Conservation (phyloP, 179 eudicot genomes). For the Silene noctiflora region DNA sequence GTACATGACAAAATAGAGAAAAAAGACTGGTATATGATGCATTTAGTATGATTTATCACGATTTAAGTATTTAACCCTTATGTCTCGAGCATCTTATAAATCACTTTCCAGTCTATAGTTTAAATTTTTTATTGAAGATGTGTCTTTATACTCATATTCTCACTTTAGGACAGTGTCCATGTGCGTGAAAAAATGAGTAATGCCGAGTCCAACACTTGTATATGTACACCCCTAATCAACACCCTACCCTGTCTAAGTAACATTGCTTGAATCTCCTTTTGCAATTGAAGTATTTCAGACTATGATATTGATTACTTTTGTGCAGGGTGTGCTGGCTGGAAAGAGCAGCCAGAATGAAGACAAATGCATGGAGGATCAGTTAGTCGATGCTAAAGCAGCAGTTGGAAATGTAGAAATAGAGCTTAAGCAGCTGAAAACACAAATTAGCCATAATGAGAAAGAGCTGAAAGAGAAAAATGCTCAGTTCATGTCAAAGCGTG, state of each 20-base stretch:
- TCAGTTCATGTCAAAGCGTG: conserved; percentile 61
- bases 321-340: conserved; percentile 89
- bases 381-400: conserved; percentile 85
- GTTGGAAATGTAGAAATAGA: conserved; percentile 88
- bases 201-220: not conserved
- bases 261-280: not conserved
- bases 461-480: conserved; percentile 76
- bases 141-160: not conserved
- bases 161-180: not conserved
- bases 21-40: not conserved
- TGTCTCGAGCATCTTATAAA: not conserved
- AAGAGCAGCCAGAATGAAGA: conserved; percentile 90
- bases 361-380: conserved; percentile 94
- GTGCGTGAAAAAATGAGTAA: not conserved
- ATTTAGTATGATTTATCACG: not conserved
- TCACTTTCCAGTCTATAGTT: not conserved
- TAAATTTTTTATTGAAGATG: not conserved
- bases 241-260: not conserved
- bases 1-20: not conserved
- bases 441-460: conserved; percentile 70
- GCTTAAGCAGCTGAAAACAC: conserved; percentile 78
- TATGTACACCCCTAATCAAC: not conserved
- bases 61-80: not conserved
- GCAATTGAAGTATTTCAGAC: not conserved
- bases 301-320: conserved; percentile 19